Conservation (phyloP, 176 grass and related monocot species). For the Triticum monococcum region DNA sequence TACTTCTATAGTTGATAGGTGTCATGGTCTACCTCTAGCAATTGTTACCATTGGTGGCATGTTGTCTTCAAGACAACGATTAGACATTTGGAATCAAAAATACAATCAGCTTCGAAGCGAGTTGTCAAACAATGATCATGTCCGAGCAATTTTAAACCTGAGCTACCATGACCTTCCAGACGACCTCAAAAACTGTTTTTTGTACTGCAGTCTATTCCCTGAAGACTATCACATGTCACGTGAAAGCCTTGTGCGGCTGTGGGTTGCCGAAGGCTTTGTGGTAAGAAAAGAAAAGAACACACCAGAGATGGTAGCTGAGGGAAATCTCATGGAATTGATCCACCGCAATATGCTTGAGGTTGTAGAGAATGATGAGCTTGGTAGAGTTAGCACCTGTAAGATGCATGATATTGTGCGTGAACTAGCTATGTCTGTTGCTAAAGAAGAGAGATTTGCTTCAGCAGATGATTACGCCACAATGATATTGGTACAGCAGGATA, state of each 20-base stretch:
- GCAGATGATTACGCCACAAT: conserved; percentile 14
- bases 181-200: conserved; percentile 31
- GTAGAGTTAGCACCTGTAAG: conserved; percentile 13
- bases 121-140: conserved; percentile 25
- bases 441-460: conserved; percentile 27
- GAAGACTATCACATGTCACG: conserved; percentile 16
- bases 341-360: conserved; percentile 21
- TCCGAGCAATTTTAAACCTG: conserved; percentile 29
- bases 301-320: conserved; percentile 33
- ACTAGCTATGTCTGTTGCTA: conserved; percentile 27
- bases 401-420: conserved; percentile 53
- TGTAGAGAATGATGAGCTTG: conserved; percentile 8
- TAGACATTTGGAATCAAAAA: conserved; percentile 36
- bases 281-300: not conserved
- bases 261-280: conserved; percentile 40
- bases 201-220: conserved; percentile 35
- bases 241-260: conserved; percentile 23
- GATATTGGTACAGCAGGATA: not conserved
- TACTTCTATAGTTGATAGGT: conserved; percentile 49
- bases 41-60: conserved; percentile 49
- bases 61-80: conserved; percentile 35
- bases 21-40: conserved; percentile 45
- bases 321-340: conserved; percentile 33
- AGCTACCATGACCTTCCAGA: conserved; percentile 36
- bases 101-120: conserved; percentile 54